phyloP scores from a whole-genome alignment of 1,139 yeast genomes.

The Blastobotrys persicus region DNA sequence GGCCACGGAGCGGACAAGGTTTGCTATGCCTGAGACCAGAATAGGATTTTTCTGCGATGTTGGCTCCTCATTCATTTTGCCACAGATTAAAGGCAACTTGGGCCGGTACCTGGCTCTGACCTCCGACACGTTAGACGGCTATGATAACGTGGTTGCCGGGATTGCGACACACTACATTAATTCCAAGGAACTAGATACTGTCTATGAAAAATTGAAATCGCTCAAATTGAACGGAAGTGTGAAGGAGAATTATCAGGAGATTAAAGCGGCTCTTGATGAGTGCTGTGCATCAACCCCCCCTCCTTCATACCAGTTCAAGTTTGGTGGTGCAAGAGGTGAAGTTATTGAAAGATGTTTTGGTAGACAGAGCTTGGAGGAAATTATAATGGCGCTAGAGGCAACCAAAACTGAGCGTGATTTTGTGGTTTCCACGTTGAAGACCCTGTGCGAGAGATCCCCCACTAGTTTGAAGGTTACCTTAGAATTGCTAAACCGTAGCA shows the following conservation, averaged over 20 bases:
- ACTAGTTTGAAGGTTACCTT: constrained; percentile 6
- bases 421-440: neutral
- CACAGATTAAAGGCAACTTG: neutral
- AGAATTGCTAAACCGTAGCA: constrained; percentile 1
- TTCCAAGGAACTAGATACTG: neutral
- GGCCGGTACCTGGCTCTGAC: constrained; percentile 9
- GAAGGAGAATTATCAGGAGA: neutral
- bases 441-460: constrained; percentile 9
- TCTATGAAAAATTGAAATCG: neutral
- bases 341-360: constrained; percentile 1
- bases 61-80: constrained; percentile 9
- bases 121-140: constrained; percentile 5
- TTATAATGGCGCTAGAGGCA: neutral
- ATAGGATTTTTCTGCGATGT: constrained; percentile 10
- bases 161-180: constrained; percentile 7
- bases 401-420: neutral
- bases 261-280: constrained; percentile 3
- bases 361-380: neutral
- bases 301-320: neutral
- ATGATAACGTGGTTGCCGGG: neutral
- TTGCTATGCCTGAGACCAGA: constrained; percentile 11
- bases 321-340: neutral
- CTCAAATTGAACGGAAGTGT: neutral
- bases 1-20: constrained; percentile 10
- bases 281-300: neutral